These are phyloP conservation scores for Diutina rugosa DNA, from an alignment of 1,139 yeast species.

Conservation along the genomic window DNA sequence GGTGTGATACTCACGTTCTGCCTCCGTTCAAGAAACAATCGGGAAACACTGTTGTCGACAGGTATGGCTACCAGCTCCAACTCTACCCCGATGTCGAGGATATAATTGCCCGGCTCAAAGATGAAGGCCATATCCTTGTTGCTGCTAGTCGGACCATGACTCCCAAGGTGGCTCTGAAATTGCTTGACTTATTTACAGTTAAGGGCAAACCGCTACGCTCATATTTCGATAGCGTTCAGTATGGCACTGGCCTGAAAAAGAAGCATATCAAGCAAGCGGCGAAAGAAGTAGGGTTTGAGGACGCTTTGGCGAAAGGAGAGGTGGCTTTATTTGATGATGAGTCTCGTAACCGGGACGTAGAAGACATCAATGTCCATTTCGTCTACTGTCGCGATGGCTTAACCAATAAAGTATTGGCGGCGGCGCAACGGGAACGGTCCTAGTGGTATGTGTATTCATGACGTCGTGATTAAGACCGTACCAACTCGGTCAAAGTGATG, in stretches of 20 bases:
- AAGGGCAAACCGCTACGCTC: conserved; percentile 32
- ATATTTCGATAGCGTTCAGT: conserved; percentile 41
- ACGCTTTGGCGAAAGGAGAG: conserved; percentile 33
- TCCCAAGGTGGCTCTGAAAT: conserved; percentile 46
- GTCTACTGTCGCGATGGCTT: conserved; percentile 38
- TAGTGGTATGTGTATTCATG: no score
- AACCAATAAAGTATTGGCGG: conserved; percentile 10
- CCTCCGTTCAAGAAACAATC: conserved; percentile 30
- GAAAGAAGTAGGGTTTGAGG: conserved; percentile 19
- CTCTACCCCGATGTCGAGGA: conserved; percentile 51
- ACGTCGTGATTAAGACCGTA: neutral
- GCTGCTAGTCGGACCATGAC: conserved; percentile 61
- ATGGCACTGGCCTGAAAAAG: conserved; percentile 58
- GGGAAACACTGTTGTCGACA: conserved; percentile 22
- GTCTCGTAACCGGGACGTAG: conserved; percentile 51
- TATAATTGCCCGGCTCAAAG: conserved; percentile 32
- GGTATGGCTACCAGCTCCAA: conserved; percentile 32
- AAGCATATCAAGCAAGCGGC: conserved; percentile 41
- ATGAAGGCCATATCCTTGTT: conserved; percentile 33
- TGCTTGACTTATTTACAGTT: conserved; percentile 36
- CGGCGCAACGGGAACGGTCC: neutral
- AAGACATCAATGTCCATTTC: conserved; percentile 46
- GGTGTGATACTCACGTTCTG: conserved; percentile 54
- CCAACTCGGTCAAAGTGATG: neutral
- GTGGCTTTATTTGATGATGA: conserved; percentile 66